Evolutionary conservation across 2,329 filamentous ascomycete genomes (phyloP).

Genomic region (Setomelanomma holmii): DNA sequence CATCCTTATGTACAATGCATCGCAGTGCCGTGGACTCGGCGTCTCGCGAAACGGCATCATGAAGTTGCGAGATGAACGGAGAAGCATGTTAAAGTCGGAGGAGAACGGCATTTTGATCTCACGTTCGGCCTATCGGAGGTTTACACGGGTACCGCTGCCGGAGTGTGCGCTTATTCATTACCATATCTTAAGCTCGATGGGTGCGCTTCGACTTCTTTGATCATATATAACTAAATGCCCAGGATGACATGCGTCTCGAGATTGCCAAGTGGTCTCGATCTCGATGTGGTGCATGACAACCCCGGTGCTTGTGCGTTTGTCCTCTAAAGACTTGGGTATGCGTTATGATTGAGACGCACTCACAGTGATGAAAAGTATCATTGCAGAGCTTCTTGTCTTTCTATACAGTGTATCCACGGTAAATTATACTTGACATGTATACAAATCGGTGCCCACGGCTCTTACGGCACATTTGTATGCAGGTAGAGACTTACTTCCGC

Average conservation of each 20-base stretch:
- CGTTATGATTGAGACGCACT: no score
- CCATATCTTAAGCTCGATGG: no score
- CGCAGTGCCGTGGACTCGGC: background rate
- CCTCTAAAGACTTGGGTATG: no score
- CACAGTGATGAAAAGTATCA: no score
- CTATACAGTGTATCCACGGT: no score
- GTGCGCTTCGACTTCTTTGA: background rate
- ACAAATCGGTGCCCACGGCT: no score
- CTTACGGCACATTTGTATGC: no score
- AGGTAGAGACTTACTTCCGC: no score
- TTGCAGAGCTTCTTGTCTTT: no score
- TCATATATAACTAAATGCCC: background rate
- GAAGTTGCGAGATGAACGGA: background rate
- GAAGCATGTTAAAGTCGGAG: slow-evolving; percentile 3
- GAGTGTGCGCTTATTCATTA: no score
- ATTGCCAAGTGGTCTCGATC: background rate
- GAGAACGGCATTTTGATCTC: background rate
- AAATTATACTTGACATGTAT: no score
- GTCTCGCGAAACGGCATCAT: background rate
- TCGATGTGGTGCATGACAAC: background rate
- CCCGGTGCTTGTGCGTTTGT: no score
- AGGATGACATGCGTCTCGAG: background rate
- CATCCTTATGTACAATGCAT: background rate
- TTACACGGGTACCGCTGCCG: background rate
- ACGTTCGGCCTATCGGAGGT: background rate